Evolutionary conservation across 1,139 yeast genomes (phyloP), one percentile per base, ranked within the genome.

Genomic region (Chernovozyma aurita): DNA sequence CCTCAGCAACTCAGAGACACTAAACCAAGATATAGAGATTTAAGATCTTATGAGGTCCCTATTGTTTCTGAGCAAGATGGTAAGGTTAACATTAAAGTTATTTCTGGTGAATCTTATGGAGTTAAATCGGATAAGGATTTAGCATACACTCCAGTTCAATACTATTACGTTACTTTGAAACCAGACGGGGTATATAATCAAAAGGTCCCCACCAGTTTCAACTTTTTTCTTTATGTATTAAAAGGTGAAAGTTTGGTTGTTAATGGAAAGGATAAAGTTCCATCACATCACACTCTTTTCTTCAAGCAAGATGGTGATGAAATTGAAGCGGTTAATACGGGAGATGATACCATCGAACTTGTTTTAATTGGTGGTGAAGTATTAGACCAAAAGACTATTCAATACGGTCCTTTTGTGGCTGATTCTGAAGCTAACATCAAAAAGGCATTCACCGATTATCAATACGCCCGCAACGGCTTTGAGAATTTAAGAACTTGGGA

Each of bases 321-420:
- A 16, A 63, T 83, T 27, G 60, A 53, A 30, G 88, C 83, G 30
- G 57, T 57, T 17, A 76, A 76, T 18, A 21, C 16, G 4, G 38
- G 31, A 12, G 14, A n/a, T 3, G 32, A 28, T 27, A 64, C 60
- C n/a, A 59, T 80, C 3, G 74, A 77, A 43, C 79, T 88, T 48
- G 78, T 85, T 4, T 50, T 88, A 25, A 65, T 87, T 43, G 95
- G 90, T 25, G 97, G 96, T 35, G 65, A 85, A 57, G 73, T 76
- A 28, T 66, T 87, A 41, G 76, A 85, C 49, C 97, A 88, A 63
- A 76, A 78, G 14, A 73, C 85, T 37, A 85, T 85, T 28, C 95
- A 88, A 56, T 85, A 87, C 53, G 97, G 97, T 12, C 96, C 96
- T 14, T 87, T 86, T 56, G 95, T 84, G 13, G 92, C 85, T 42